Evolutionary conservation across 768 basidiomycete genomes (phyloP).

Genomic region (Boletus insuetus): DNA sequence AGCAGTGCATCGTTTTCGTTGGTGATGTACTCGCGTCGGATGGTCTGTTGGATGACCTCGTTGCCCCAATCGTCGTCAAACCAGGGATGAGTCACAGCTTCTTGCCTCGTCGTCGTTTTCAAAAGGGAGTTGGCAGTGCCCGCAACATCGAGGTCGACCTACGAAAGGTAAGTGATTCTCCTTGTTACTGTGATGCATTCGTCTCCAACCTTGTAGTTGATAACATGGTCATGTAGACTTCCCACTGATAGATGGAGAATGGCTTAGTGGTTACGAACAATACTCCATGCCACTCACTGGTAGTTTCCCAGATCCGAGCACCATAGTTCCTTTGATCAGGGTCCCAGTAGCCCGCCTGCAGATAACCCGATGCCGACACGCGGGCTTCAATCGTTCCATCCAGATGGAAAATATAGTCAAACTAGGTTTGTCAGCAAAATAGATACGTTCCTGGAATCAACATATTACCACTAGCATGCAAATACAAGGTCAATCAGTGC

Average conservation of each 20-base stretch:
- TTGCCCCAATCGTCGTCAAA: slow-evolving; percentile 56
- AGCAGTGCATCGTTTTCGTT: slow-evolving; percentile 52
- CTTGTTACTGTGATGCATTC: not conserved
- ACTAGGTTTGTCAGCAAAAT: slow-evolving; percentile 32
- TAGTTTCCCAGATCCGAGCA: slow-evolving; percentile 49
- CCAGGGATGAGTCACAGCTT: slow-evolving; percentile 53
- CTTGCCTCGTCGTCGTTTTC: slow-evolving; percentile 47
- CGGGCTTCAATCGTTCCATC: slow-evolving; percentile 71
- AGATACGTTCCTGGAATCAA: not conserved
- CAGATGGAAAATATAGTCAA: slow-evolving; percentile 64
- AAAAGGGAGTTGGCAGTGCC: slow-evolving; percentile 58
- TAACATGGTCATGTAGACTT: slow-evolving; percentile 64
- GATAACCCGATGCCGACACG: slow-evolving; percentile 64
- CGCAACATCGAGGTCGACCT: slow-evolving; percentile 64
- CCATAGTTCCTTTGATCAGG: slow-evolving; percentile 50
- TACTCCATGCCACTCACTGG: slow-evolving; percentile 39
- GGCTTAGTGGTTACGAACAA: not conserved
- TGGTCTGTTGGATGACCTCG: slow-evolving; percentile 52
- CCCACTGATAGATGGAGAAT: slow-evolving; percentile 44
- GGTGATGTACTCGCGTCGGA: slow-evolving; percentile 44
- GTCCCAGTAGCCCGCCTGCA: slow-evolving; percentile 64
- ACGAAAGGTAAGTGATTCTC: slow-evolving; percentile 3
- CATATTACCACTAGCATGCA: slow-evolving; percentile 30
- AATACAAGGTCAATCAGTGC: not conserved
- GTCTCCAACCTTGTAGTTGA: slow-evolving; percentile 52